Conservation (phyloP, 1,284 basidiomycete species). For the Moesziomyces globuligerus region DNA sequence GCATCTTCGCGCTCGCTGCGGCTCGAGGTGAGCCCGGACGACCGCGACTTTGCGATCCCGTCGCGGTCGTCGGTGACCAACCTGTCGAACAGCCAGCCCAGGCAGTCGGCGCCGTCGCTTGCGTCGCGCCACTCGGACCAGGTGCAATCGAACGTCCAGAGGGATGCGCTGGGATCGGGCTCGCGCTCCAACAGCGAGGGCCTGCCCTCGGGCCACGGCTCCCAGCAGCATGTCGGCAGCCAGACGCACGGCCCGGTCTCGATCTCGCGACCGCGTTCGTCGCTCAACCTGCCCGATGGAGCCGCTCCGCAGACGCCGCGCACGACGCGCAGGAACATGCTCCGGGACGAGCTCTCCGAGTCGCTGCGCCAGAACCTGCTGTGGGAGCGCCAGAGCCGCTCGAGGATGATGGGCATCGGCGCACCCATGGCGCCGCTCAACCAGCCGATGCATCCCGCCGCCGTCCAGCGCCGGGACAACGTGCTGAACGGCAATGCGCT, state of each 20-base stretch:
- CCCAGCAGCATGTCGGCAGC: constrained; percentile 9
- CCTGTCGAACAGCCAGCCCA: constrained; percentile 22
- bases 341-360: constrained; percentile 85
- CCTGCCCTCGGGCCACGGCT: constrained; percentile 20
- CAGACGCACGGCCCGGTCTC: constrained; percentile 30
- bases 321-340: constrained; percentile 84
- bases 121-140: constrained; percentile 42
- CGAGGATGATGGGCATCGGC: constrained; percentile 63
- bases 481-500: constrained; percentile 55
- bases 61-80: constrained; percentile 33
- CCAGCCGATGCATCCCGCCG: constrained; percentile 12
- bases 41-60: constrained; percentile 46
- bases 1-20: constrained; percentile 42
- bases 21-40: constrained; percentile 48
- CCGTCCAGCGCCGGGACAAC: constrained; percentile 25
- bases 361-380: constrained; percentile 81
- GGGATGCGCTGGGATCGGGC: constrained; percentile 29
- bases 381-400: constrained; percentile 76
- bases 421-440: constrained; percentile 28
- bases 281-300: constrained; percentile 41
- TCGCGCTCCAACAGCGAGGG: constrained; percentile 52
- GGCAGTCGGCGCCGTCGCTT: constrained; percentile 39
- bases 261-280: constrained; percentile 41
- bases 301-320: constrained; percentile 81
- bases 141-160: constrained; percentile 18